A percentile compares a stretch with the other conserved stretches of the same genome.
These are phyloP conservation scores for Solanum sejunctum DNA, from an alignment of 257 asterid genomes.

Conservation along the genomic window DNA sequence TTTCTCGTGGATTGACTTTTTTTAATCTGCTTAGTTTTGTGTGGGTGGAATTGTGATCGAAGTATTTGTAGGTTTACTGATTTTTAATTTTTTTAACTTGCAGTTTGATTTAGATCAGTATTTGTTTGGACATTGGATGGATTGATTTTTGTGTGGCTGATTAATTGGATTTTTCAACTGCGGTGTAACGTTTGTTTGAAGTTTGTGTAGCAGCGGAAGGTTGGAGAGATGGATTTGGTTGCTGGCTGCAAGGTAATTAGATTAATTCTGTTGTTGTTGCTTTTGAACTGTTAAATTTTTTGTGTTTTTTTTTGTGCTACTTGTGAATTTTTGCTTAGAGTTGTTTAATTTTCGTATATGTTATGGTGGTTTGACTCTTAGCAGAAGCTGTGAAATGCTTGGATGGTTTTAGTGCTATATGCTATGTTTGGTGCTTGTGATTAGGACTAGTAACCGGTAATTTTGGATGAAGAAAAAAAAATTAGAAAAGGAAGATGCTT, in stretches of 20 bases:
- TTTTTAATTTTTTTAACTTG: neutral
- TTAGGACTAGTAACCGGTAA: neutral
- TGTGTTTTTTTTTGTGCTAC: neutral
- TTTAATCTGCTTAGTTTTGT: neutral
- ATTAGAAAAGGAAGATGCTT: neutral
- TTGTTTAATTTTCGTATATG: neutral
- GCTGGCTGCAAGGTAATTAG: constrained; percentile 63
- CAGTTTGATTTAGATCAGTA: neutral
- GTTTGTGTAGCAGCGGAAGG: neutral
- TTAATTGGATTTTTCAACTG: neutral
- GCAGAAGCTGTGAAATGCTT: neutral
- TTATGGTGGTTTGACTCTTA: neutral
- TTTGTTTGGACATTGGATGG: neutral
- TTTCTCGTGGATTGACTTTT: neutral
- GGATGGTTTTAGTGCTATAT: neutral
- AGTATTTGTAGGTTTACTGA: neutral
- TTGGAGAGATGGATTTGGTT: constrained; percentile 58
- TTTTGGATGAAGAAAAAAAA: neutral
- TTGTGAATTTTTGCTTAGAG: neutral
- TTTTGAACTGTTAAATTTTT: neutral
- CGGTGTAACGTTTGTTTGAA: neutral
- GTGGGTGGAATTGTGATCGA: neutral
- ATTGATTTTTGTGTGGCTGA: neutral
- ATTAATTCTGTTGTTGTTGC: neutral
- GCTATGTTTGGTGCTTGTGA: neutral